These are phyloP conservation scores for Pichia sp. DNA, from an alignment of 1,139 yeast genomes.

Conservation along the genomic window DNA sequence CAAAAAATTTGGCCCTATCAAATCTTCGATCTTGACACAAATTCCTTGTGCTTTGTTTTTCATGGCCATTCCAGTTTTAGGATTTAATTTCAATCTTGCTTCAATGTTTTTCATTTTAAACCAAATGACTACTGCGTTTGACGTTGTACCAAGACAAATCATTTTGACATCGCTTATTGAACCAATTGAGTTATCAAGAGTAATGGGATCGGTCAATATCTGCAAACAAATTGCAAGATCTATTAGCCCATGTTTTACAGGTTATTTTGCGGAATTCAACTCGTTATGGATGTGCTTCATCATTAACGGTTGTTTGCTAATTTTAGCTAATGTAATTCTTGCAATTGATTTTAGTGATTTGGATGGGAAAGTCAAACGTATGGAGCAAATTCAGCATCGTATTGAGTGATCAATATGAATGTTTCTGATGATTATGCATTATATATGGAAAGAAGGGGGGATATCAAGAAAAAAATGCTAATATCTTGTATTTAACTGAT, in stretches of 20 bases:
- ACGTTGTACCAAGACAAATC: slow-evolving; percentile 85
- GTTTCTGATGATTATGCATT: no score
- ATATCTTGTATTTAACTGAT: no score
- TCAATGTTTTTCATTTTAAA: slow-evolving; percentile 35
- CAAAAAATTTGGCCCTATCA: slow-evolving; percentile 64
- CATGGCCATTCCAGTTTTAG: slow-evolving; percentile 40
- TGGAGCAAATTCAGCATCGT: slow-evolving; percentile 22
- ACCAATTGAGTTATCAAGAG: slow-evolving; percentile 54
- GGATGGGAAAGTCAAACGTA: slow-evolving; percentile 30
- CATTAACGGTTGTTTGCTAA: slow-evolving; percentile 50
- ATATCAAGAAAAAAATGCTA: no score
- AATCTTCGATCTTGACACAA: slow-evolving; percentile 69
- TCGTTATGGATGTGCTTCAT: slow-evolving; percentile 49
- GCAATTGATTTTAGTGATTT: slow-evolving; percentile 34
- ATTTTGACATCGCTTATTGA: slow-evolving; percentile 61
- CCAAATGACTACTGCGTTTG: slow-evolving; percentile 65
- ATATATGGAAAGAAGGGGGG: no score
- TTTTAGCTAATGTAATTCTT: slow-evolving; percentile 37
- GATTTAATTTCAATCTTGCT: slow-evolving; percentile 26
- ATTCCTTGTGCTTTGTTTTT: slow-evolving; percentile 68
- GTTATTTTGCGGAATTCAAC: slow-evolving; percentile 51
- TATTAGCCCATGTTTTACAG: slow-evolving; percentile 74
- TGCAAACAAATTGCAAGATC: slow-evolving; percentile 82
- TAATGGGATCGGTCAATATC: slow-evolving; percentile 79
- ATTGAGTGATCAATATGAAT: not conserved